These are phyloP conservation scores for Eimeria maxima DNA, from an alignment of 169 alveolate genomes.

Conservation along the genomic window DNA sequence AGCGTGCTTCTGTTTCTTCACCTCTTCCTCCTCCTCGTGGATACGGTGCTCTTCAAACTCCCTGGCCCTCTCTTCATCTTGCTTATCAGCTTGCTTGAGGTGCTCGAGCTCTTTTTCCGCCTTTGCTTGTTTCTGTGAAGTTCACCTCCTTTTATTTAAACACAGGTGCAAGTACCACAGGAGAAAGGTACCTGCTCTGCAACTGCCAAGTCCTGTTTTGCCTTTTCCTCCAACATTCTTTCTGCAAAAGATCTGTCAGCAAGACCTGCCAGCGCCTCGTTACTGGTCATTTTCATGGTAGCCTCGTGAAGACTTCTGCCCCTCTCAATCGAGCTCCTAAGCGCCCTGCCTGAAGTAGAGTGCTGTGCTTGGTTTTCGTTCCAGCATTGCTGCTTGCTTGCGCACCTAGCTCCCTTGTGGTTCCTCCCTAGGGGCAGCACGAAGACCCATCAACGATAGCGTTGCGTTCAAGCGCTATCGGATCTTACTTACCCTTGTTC, in stretches of 20 bases:
- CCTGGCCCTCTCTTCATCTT: not conserved
- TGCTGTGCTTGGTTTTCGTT: not conserved
- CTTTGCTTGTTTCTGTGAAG: not conserved
- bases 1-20: conserved; percentile 1
- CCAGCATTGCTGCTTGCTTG: not conserved
- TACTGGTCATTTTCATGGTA: not conserved
- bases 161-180: not conserved
- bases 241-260: conserved; percentile 38
- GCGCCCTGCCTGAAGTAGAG: conserved; percentile 43
- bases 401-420: conserved; percentile 51
- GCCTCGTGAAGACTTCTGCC: conserved; percentile 42
- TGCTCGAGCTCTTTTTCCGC: conserved; percentile 6
- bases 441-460: not conserved
- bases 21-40: not conserved
- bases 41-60: conserved; percentile 4
- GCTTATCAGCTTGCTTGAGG: not conserved
- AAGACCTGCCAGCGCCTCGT: conserved; percentile 29
- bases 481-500: conserved; percentile 43
- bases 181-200: conserved; percentile 17
- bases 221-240: conserved; percentile 16
- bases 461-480: not conserved
- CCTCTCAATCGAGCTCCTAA: conserved; percentile 24
- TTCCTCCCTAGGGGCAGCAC: not conserved
- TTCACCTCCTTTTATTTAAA: not conserved
- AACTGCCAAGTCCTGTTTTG: not conserved